A percentile compares a stretch with the other conserved stretches of the same genome.
These are phyloP conservation scores for Pyrus hybrid DNA, from an alignment of 331 rosid species.

Conservation along the genomic window DNA sequence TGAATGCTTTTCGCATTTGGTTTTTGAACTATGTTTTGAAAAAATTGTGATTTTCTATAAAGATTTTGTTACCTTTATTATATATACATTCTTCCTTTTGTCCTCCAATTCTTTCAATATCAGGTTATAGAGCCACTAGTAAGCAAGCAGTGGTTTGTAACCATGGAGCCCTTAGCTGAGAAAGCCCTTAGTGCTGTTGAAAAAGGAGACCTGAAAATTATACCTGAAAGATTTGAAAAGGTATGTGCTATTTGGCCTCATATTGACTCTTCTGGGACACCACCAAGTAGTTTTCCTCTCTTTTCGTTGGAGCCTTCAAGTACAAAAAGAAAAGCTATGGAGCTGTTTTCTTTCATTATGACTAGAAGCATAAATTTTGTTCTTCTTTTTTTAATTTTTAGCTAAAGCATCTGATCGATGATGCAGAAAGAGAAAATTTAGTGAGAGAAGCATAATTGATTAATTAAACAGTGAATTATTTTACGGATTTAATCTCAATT, in stretches of 20 bases:
- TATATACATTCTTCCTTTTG: neutral
- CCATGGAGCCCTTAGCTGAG: constrained; percentile 92
- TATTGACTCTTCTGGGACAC: neutral
- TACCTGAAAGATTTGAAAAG: constrained; percentile 95
- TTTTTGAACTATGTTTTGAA: neutral
- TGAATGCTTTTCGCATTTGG: neutral
- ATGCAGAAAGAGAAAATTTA: neutral
- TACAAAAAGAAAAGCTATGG: neutral
- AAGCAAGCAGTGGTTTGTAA: constrained; percentile 98
- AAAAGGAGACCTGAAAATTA: constrained; percentile 69
- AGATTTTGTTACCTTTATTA: neutral
- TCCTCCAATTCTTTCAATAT: constrained; percentile 7
- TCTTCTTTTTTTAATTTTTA: no score
- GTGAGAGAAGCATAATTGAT: neutral
- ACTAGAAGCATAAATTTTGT: neutral
- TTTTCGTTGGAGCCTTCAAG: neutral
- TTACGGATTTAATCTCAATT: neutral
- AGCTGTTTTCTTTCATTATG: neutral
- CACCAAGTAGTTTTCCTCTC: no score
- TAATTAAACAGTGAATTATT: neutral
- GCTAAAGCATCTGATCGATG: neutral
- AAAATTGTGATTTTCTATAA: neutral
- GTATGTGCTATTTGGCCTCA: constrained; percentile 26
- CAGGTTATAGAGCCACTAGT: constrained; percentile 94
- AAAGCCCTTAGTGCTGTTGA: constrained; percentile 85